Evolutionary conservation across 495 filamentous ascomycete species (phyloP).

Genomic region (Penicillium desertorum): DNA sequence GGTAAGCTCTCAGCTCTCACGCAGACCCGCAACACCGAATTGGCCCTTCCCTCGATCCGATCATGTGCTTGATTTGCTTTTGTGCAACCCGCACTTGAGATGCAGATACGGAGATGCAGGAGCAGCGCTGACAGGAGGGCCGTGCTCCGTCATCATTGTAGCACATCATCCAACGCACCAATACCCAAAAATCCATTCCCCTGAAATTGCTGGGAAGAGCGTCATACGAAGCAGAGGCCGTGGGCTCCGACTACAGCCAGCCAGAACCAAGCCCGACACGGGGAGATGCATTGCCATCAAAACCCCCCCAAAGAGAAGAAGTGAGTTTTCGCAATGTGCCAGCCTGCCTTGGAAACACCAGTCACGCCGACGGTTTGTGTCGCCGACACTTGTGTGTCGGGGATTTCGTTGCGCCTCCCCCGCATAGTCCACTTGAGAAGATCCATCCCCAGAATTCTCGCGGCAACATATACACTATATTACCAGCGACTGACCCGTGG

Average conservation of each 20-base stretch:
- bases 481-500: constrained; percentile 7
- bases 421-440: constrained; percentile 5
- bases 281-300: constrained; percentile 47
- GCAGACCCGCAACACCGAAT: neutral
- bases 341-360: constrained; percentile 6
- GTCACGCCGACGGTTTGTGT: constrained; percentile 1
- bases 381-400: constrained; percentile 6
- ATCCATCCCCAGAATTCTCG: neutral
- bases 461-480: neutral
- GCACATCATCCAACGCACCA: constrained; percentile 82
- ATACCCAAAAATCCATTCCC: constrained; percentile 68
- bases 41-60: neutral
- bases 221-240: constrained; percentile 53
- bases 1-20: constrained; percentile 34
- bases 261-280: constrained; percentile 37
- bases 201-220: constrained; percentile 61
- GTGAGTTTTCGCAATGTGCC: constrained; percentile 44
- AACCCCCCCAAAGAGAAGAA: constrained; percentile 61
- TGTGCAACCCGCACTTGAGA: constrained; percentile 15
- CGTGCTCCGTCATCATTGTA: constrained; percentile 25
- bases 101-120: constrained; percentile 15
- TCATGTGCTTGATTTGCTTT: constrained; percentile 8
- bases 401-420: constrained; percentile 5
- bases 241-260: constrained; percentile 47
- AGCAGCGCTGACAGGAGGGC: constrained; percentile 13